These are phyloP conservation scores for Medicago lupulina DNA, from an alignment of 306 rosid genomes.

Conservation along the genomic window DNA sequence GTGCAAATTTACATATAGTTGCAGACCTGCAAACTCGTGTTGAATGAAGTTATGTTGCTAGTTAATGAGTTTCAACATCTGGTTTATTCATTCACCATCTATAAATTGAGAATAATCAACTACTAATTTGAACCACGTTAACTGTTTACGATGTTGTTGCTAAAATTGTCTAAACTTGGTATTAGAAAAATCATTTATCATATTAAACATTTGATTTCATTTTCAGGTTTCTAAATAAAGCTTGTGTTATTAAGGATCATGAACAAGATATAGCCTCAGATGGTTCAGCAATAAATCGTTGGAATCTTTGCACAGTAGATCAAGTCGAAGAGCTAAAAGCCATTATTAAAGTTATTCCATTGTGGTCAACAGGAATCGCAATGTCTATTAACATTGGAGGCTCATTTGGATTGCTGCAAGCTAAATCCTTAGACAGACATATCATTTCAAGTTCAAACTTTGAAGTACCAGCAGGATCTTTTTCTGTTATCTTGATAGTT, in stretches of 20 bases:
- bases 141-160: no score
- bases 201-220: not conserved
- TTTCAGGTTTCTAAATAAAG: constrained; percentile 65
- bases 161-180: not conserved
- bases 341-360: constrained; percentile 62
- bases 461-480: constrained; percentile 70
- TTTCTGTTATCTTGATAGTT: constrained; percentile 45
- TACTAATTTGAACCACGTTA: not conserved
- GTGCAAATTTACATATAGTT: not conserved
- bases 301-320: constrained; percentile 67
- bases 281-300: constrained; percentile 60
- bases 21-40: no score
- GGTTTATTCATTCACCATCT: not conserved
- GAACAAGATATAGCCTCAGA: constrained; percentile 55
- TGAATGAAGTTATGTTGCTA: no score
- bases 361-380: constrained; percentile 70
- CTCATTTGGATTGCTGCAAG: constrained; percentile 71
- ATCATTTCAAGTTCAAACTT: constrained; percentile 52
- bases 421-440: constrained; percentile 63
- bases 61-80: not conserved
- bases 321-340: constrained; percentile 76
- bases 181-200: not conserved
- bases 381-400: constrained; percentile 54
- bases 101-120: not conserved
- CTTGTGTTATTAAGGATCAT: constrained; percentile 55